Conservation (phyloP, 805 yeast genomes). For the Saccharomycopsis capsularis region DNA sequence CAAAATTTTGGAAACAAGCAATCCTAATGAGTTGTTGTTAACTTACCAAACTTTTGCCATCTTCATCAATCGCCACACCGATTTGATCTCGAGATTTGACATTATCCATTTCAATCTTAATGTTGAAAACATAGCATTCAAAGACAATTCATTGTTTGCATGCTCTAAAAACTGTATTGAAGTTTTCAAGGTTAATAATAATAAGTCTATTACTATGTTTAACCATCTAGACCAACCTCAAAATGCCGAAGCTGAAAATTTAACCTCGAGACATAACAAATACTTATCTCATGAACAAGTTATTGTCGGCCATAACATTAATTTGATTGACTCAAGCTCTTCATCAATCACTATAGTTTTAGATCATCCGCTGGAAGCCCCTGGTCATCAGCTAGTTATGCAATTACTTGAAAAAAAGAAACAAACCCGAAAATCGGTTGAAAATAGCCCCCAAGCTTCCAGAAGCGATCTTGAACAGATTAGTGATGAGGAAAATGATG, state of each 20-base stretch:
- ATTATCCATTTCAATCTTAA: constrained; percentile 17
- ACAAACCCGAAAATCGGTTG: background rate
- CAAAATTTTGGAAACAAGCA: constrained; percentile 15
- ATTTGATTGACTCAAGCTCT: constrained; percentile 17
- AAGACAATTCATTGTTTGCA: constrained; percentile 15
- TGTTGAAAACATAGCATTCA: constrained; percentile 20
- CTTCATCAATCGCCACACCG: constrained; percentile 13
- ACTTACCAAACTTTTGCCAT: constrained; percentile 16
- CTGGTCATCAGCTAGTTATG: constrained; percentile 20
- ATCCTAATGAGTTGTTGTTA: constrained; percentile 14
- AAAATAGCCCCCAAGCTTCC: background rate
- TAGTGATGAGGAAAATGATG: background rate
- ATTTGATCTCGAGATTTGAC: constrained; percentile 19
- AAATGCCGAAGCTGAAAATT: background rate
- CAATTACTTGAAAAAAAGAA: constrained; percentile 17
- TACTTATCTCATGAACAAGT: constrained; percentile 18
- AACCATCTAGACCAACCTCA: too few relatives aligned
- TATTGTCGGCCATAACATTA: constrained; percentile 15
- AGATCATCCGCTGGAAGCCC: constrained; percentile 21
- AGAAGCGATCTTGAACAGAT: background rate
- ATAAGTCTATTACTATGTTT: background rate
- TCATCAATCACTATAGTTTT: constrained; percentile 18
- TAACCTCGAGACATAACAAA: constrained; percentile 6
- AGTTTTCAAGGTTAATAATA: constrained; percentile 13
- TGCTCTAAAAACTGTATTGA: constrained; percentile 15